A percentile compares a stretch with the other conserved stretches of the same genome.
Conservation (phyloP, 202 grass and related monocot species). For the Panicum hallii region DNA sequence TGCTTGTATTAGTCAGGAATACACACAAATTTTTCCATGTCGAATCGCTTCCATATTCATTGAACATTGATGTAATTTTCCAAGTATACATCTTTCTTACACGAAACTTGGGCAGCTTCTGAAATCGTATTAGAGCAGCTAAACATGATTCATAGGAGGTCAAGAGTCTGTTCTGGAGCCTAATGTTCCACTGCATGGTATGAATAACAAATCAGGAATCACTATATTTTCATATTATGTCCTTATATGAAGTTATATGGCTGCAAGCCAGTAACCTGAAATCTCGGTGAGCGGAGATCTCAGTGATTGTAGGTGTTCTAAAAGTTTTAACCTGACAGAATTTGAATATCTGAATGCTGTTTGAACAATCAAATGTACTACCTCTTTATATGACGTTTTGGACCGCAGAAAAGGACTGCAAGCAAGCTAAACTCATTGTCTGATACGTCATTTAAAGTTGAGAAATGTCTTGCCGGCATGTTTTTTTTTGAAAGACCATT, state of each 20-base stretch:
- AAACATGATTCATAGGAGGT: conserved; percentile 4
- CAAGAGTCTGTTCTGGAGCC: conserved; percentile 17
- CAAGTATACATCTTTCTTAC: conserved; percentile 52
- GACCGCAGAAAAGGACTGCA: too few relatives aligned
- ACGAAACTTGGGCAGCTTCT: conserved; percentile 3
- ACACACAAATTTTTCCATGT: conserved; percentile 44
- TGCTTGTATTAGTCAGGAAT: conserved; percentile 52
- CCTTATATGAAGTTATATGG: neutral
- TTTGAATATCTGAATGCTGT: neutral
- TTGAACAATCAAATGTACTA: neutral
- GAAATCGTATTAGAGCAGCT: conserved; percentile 5
- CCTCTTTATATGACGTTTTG: neutral
- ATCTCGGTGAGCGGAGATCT: neutral
- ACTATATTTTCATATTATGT: neutral
- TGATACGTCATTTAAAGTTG: neutral
- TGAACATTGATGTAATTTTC: conserved; percentile 66
- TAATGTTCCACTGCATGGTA: conserved; percentile 18
- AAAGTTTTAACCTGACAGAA: neutral
- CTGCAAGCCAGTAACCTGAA: neutral
- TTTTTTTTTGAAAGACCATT: too few relatives aligned
- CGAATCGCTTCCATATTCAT: conserved; percentile 37
- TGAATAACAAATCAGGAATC: conserved; percentile 21
- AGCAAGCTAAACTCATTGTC: too few relatives aligned
- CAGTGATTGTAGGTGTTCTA: neutral
- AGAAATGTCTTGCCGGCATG: neutral